phyloP scores from a whole-genome alignment of 2,329 filamentous ascomycete species.

The Elsinoe australis region DNA sequence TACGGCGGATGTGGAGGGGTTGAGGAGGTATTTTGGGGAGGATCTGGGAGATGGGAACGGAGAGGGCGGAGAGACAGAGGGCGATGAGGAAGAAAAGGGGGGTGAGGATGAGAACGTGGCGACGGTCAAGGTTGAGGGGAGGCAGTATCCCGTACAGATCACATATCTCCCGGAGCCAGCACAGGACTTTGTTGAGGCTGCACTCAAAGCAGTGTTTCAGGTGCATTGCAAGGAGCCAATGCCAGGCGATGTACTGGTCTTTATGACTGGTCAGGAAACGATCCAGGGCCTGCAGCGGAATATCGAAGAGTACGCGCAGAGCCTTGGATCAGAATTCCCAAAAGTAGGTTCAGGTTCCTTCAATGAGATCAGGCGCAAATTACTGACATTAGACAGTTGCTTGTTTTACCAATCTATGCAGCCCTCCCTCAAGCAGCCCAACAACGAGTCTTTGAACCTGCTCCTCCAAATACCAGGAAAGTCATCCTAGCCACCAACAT shows the following conservation, averaged over 20 bases:
- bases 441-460: constrained; percentile 73
- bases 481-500: constrained; percentile 93
- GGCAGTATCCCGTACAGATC: constrained; percentile 77
- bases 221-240: constrained; percentile 81
- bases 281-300: constrained; percentile 75
- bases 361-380: background rate
- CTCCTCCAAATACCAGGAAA: constrained; percentile 70
- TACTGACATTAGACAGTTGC: constrained; percentile 42
- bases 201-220: constrained; percentile 74
- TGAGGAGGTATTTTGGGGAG: constrained; percentile 63
- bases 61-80: constrained; percentile 19
- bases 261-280: constrained; percentile 86
- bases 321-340: constrained; percentile 66
- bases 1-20: constrained; percentile 76
- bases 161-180: constrained; percentile 67
- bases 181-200: constrained; percentile 71
- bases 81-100: background rate
- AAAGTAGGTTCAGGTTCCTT: constrained; percentile 35
- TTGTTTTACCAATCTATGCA: constrained; percentile 76
- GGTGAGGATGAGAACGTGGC: constrained; percentile 26
- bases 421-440: constrained; percentile 82
- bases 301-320: constrained; percentile 69
- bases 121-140: constrained; percentile 68
- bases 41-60: constrained; percentile 23
- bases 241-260: constrained; percentile 90